These are phyloP conservation scores for Fusarium continuum DNA, from an alignment of 2,329 filamentous ascomycete genomes.

Conservation along the genomic window DNA sequence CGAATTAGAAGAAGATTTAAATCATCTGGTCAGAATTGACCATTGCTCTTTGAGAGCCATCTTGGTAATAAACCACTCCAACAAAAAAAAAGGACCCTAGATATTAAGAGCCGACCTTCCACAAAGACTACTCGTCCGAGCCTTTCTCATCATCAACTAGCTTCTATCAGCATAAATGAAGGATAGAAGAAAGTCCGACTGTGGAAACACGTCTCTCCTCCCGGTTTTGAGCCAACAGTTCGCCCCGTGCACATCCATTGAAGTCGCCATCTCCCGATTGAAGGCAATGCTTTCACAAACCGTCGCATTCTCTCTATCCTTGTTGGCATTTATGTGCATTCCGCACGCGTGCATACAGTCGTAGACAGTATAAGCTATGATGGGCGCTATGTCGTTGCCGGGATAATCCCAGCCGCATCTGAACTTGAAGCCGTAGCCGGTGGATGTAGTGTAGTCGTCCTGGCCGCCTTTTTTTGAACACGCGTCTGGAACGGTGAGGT, in stretches of 20 bases:
- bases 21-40: too few species aligned
- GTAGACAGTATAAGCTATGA: conserved; percentile 5
- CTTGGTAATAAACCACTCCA: too few species aligned
- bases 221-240: conserved; percentile 17
- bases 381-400: neutral
- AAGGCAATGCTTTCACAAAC: conserved; percentile 6
- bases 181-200: too few species aligned
- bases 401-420: conserved; percentile 1
- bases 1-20: too few species aligned
- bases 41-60: too few species aligned
- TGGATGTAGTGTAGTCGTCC: neutral
- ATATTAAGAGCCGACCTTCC: neutral
- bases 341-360: conserved; percentile 15
- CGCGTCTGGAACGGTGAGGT: neutral
- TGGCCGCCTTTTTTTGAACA: neutral
- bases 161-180: too few species aligned
- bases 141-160: neutral
- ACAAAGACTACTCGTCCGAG: neutral
- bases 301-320: neutral
- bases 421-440: neutral
- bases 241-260: neutral
- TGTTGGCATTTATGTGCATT: neutral
- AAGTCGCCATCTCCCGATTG: neutral
- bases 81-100: neutral
- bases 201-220: neutral